phyloP scores from a whole-genome alignment of 139 green algal genomes.

The Picochlorum sp. region DNA sequence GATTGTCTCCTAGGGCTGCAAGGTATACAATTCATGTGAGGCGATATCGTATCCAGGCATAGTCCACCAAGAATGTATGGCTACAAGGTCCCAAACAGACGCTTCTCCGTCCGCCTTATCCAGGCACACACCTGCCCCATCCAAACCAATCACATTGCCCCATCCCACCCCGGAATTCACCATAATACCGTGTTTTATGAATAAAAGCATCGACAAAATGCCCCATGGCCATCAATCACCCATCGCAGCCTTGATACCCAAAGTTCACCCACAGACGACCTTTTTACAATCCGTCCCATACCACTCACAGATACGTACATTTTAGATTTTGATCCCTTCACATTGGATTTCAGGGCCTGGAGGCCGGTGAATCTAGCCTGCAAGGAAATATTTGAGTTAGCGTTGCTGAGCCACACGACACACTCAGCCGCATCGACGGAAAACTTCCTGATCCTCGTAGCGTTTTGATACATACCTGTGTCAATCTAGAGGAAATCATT shows the following conservation, averaged over 20 bases:
- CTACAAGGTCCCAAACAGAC: too few relatives aligned
- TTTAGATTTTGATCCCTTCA: background rate
- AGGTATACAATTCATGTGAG: background rate
- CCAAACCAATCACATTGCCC: too few relatives aligned
- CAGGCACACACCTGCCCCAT: too few relatives aligned
- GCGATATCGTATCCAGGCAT: too few relatives aligned
- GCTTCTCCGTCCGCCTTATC: too few relatives aligned
- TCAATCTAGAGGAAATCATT: conserved; percentile 2
- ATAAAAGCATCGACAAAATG: too few relatives aligned
- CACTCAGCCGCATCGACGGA: background rate
- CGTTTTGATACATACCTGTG: background rate
- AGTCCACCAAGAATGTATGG: too few relatives aligned
- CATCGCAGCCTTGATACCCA: too few relatives aligned
- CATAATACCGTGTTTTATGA: too few relatives aligned
- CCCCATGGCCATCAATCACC: too few relatives aligned
- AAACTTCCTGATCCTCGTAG: background rate
- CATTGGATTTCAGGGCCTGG: background rate
- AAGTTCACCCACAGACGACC: too few relatives aligned
- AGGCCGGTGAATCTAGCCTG: conserved; percentile 1
- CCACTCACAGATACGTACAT: background rate
- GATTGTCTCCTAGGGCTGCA: background rate
- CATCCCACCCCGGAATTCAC: too few relatives aligned
- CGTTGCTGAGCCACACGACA: background rate
- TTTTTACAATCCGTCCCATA: background rate
- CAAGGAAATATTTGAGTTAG: background rate